Evolutionary conservation across 2,329 filamentous ascomycete genomes (phyloP).

Genomic region (Grosmannia huntii): DNA sequence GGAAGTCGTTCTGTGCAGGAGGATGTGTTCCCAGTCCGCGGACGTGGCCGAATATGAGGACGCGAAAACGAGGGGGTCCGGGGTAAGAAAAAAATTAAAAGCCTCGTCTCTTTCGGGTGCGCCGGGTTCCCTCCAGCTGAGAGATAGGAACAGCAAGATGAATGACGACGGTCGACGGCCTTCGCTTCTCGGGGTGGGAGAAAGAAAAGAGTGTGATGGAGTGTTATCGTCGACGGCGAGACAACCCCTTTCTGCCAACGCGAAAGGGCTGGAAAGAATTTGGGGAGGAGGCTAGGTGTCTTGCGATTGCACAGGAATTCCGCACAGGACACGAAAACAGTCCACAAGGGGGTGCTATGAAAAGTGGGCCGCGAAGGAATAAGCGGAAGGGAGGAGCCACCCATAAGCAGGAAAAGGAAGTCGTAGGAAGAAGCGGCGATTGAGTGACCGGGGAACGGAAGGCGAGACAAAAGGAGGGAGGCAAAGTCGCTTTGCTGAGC

Average conservation of each 20-base stretch:
- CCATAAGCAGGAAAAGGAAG: not conserved
- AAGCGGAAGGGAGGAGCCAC: not conserved
- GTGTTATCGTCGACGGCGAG: not conserved
- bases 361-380: not conserved
- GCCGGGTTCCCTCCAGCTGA: not conserved
- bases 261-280: slow-evolving; percentile 2
- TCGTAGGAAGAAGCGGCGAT: not conserved
- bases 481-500: not conserved
- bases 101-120: not conserved
- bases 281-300: not conserved
- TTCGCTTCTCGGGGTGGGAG: not conserved
- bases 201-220: not conserved
- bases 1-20: not conserved
- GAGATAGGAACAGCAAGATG: not conserved
- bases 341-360: not conserved
- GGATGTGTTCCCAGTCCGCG: not conserved
- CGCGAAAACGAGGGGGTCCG: not conserved
- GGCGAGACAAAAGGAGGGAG: not conserved
- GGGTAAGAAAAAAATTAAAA: no score
- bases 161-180: not conserved
- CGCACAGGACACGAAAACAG: slow-evolving; percentile 2
- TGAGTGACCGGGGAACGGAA: not conserved
- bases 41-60: not conserved
- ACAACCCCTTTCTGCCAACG: slow-evolving; percentile 1
- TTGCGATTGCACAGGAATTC: slow-evolving; percentile 1